These are phyloP conservation scores for Candida bentonensis DNA, from an alignment of 805 yeast species.

Conservation along the genomic window DNA sequence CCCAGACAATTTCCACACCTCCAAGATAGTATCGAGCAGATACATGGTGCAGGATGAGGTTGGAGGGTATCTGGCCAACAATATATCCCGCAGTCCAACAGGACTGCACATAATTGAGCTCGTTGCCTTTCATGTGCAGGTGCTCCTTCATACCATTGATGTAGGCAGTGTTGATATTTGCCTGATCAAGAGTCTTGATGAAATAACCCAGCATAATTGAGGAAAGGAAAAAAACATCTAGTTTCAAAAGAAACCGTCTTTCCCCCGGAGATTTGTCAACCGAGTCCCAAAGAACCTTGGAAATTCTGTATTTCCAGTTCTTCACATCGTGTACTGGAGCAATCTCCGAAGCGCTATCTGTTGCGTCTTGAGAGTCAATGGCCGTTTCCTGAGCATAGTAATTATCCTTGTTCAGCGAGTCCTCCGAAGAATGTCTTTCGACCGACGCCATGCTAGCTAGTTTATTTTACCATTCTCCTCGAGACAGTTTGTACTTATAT, in stretches of 20 bases:
- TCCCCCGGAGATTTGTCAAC: slow-evolving; percentile 26
- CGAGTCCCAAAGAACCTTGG: slow-evolving; percentile 16
- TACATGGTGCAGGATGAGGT: slow-evolving; percentile 25
- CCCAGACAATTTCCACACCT: slow-evolving; percentile 32
- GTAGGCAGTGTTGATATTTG: slow-evolving; percentile 31
- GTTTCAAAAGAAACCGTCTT: slow-evolving; percentile 21
- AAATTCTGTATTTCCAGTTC: slow-evolving; percentile 8
- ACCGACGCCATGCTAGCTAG: no score
- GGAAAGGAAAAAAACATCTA: slow-evolving; percentile 27
- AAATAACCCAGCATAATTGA: slow-evolving; percentile 33
- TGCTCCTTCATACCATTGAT: slow-evolving; percentile 34
- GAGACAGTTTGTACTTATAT: no score
- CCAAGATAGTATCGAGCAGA: slow-evolving; percentile 33
- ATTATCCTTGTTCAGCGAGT: no score
- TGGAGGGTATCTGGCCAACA: slow-evolving; percentile 36
- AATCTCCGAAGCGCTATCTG: not conserved
- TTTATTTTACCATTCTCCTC: no score
- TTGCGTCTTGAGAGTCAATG: no score
- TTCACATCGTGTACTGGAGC: not conserved
- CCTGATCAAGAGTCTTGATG: slow-evolving; percentile 30
- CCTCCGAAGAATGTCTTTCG: no score
- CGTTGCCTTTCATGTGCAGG: slow-evolving; percentile 27
- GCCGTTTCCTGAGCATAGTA: no score
- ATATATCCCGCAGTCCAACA: slow-evolving; percentile 39
- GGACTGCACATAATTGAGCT: slow-evolving; percentile 31